A percentile compares a stretch with the other conserved stretches of the same genome.
Evolutionary conservation across 257 asterid genomes (phyloP).

Genomic region (Salvia hispanica): DNA sequence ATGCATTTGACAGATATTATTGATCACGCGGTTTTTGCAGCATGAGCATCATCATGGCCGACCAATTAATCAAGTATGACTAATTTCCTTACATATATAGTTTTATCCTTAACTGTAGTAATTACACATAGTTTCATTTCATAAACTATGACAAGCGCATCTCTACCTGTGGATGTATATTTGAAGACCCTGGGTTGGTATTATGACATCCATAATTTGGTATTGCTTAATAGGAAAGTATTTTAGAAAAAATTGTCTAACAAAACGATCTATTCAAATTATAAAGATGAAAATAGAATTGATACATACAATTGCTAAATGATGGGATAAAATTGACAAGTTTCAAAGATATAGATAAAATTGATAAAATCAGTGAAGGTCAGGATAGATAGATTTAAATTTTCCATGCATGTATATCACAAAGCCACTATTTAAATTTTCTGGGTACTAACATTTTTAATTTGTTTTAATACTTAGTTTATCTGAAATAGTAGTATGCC

Average conservation of each 20-base stretch:
- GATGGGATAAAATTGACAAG: too few relatives aligned
- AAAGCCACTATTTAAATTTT: conserved; percentile 11
- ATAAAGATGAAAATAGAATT: too few relatives aligned
- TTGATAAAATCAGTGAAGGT: too few relatives aligned
- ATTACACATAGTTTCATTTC: neutral
- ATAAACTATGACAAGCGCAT: conserved; percentile 12
- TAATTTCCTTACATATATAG: conserved; percentile 18
- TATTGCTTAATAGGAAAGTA: conserved; percentile 6
- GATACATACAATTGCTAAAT: too few relatives aligned
- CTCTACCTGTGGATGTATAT: conserved; percentile 9
- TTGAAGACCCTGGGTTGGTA: conserved; percentile 25
- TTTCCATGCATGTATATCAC: conserved; percentile 18
- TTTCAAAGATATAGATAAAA: too few relatives aligned
- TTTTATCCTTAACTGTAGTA: neutral
- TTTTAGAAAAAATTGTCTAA: too few relatives aligned
- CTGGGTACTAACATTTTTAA: conserved; percentile 12
- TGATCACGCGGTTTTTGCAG: conserved; percentile 94
- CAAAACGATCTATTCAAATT: too few relatives aligned
- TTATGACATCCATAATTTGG: neutral
- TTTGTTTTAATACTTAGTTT: conserved; percentile 8
- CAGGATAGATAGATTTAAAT: too few relatives aligned
- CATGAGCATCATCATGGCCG: conserved; percentile 97
- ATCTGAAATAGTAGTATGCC: neutral
- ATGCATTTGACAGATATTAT: conserved; percentile 57
- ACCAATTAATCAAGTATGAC: conserved; percentile 68